phyloP scores from a whole-genome alignment of 2,329 filamentous ascomycete genomes.

The Colletotrichum gigasporum region DNA sequence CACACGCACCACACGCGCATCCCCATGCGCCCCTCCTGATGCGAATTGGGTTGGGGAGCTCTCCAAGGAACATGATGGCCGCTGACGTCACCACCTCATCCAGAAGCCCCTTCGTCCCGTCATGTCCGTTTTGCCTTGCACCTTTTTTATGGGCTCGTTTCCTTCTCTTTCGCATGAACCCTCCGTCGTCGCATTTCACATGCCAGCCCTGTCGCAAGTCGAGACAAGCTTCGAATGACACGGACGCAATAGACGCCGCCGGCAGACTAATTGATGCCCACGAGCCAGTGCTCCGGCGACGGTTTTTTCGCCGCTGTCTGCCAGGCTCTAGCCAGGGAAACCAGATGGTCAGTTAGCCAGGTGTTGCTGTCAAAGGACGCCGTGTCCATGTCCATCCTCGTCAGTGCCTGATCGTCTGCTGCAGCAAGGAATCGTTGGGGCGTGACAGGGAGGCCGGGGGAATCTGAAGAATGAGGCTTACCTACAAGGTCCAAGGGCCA shows the following conservation, averaged over 20 bases:
- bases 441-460: not conserved
- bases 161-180: conserved; percentile 12
- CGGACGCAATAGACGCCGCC: not conserved
- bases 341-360: too few relatives aligned
- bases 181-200: conserved; percentile 23
- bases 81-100: conserved; percentile 21
- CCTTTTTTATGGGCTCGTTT: conserved; percentile 1
- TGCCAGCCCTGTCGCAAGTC: conserved; percentile 1
- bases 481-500: conserved; percentile 20
- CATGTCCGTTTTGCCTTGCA: conserved; percentile 37
- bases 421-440: not conserved
- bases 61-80: conserved; percentile 23
- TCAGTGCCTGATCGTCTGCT: conserved; percentile 21
- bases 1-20: not conserved
- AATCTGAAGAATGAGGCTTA: conserved; percentile 28
- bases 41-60: conserved; percentile 24
- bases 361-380: too few relatives aligned
- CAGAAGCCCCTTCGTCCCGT: conserved; percentile 36
- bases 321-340: too few relatives aligned
- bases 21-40: conserved; percentile 10
- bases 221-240: conserved; percentile 9
- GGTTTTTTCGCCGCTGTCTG: not conserved
- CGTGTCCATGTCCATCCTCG: not conserved
- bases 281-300: not conserved
- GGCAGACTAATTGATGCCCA: not conserved